A percentile compares a stretch with the other conserved stretches of the same genome.
Evolutionary conservation across 495 filamentous ascomycete species (phyloP).

Genomic region (Diplogelasinospora grovesii): DNA sequence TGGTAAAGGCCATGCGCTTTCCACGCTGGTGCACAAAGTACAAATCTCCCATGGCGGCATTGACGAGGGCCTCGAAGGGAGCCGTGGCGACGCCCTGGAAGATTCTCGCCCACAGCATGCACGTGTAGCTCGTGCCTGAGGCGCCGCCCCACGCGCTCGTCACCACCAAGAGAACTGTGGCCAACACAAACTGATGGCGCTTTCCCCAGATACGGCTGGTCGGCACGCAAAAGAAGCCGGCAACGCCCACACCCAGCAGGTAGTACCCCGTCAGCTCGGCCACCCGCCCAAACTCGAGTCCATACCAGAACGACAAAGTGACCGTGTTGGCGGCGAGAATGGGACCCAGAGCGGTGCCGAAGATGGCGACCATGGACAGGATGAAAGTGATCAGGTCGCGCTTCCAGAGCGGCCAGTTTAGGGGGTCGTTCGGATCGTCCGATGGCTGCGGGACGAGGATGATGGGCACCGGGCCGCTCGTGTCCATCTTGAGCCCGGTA

Average conservation of each 20-base stretch:
- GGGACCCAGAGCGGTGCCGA: conserved; percentile 72
- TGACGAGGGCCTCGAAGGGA: conserved; percentile 71
- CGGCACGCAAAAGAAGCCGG: conserved; percentile 77
- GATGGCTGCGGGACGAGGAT: conserved; percentile 76
- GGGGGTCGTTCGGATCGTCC: conserved; percentile 72
- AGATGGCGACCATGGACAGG: conserved; percentile 72
- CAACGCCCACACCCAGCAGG: conserved; percentile 73
- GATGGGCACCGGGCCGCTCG: conserved; percentile 56
- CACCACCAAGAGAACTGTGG: conserved; percentile 62
- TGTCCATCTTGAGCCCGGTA: conserved; percentile 64
- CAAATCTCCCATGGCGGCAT: conserved; percentile 69
- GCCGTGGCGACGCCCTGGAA: conserved; percentile 70
- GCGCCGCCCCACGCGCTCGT: conserved; percentile 77
- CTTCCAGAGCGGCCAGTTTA: conserved; percentile 85
- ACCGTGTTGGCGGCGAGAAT: conserved; percentile 84
- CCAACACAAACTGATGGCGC: conserved; percentile 78
- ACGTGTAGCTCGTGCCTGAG: conserved; percentile 52
- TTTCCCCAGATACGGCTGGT: conserved; percentile 90
- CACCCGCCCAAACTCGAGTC: conserved; percentile 54
- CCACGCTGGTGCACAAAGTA: conserved; percentile 79
- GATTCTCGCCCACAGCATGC: conserved; percentile 66
- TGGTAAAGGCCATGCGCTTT: conserved; percentile 83
- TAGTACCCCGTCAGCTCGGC: conserved; percentile 85
- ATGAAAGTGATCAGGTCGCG: conserved; percentile 74
- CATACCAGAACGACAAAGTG: conserved; percentile 56